Evolutionary conservation across 441 rosid genomes (phyloP), one percentile per base, ranked within the genome.

Genomic region (Croton laevigatus): DNA sequence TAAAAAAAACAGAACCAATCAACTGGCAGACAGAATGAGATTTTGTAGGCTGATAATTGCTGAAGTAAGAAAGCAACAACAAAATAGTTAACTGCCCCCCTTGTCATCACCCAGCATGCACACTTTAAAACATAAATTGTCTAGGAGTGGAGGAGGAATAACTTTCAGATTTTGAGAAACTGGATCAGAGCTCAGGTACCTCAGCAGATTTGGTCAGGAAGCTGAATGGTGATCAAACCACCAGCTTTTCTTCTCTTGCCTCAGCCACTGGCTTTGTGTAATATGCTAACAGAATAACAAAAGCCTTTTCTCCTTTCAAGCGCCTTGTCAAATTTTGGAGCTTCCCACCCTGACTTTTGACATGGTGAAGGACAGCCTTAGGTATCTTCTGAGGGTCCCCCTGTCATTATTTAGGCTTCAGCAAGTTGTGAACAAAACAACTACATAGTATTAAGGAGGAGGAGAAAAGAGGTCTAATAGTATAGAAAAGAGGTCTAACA

Each of bases 161-260:
- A 42, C 54, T 71, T 66, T 65, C 58, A 58, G 49, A 65, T 6
- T 46, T 42, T 40, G 19, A 42, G 66, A 75, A 54, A 38, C 5
- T n/a, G 49, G 78, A 65, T 16, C 48, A 70, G 68, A 70, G 54
- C 34, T 34, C 40, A 38, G 66, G 58, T 84, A 94, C 97, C 98
- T 94, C 97, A 59, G 85, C 86, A 59, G 94, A 83, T 73, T 82
- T 78, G 78, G 61, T 83, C 71, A 62, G 98, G 97, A 76, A 94
- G 97, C 81, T 87, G 90, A 81, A 94, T 78, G 55, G 90, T 82
- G 61, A 85, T 67, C 74, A 94, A 75, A 17, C 98, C 98, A 48
- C 98, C 97, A 57, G 95, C 87, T 85, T 88, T 90, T 83, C 97
- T 85, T 77, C 84, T 90, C 85, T 91, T 94, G 71, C 98, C 98